These are phyloP conservation scores for Nephelium lappaceum DNA, from an alignment of 345 rosid genomes.

Conservation along the genomic window DNA sequence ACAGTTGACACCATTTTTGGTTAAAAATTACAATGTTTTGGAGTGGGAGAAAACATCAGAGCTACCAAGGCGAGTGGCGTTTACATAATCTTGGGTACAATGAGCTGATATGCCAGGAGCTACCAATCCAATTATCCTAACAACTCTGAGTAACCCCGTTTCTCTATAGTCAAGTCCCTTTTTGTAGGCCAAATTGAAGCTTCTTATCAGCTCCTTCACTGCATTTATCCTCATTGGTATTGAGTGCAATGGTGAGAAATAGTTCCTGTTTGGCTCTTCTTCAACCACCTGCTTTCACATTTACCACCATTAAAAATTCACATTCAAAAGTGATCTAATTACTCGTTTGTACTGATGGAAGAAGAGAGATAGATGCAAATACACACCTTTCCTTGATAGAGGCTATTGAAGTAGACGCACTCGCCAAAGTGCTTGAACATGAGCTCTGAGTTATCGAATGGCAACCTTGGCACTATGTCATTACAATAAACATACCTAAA, in stretches of 20 bases:
- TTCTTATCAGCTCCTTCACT: conserved; percentile 51
- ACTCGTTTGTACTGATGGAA: background rate
- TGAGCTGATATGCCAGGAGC: conserved; percentile 13
- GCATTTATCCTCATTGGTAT: conserved; percentile 40
- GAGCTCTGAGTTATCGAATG: conserved; percentile 58
- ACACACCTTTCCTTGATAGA: conserved; percentile 47
- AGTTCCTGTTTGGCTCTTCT: conserved; percentile 58
- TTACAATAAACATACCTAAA: conserved; percentile 67
- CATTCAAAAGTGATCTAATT: too few relatives aligned
- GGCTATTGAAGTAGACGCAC: conserved; percentile 52
- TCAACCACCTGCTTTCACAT: conserved; percentile 39
- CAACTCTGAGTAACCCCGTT: background rate
- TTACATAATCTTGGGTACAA: conserved; percentile 14
- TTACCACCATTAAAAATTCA: background rate
- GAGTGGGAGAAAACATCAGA: background rate
- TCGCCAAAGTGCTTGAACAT: conserved; percentile 80
- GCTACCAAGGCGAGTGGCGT: background rate
- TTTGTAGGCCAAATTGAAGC: conserved; percentile 41
- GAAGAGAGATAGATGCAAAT: background rate
- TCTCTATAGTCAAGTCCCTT: conserved; percentile 17
- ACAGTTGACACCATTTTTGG: background rate
- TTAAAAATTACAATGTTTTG: background rate
- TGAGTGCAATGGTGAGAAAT: conserved; percentile 35
- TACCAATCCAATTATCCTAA: conserved; percentile 13
- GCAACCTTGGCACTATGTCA: conserved; percentile 75